These are phyloP conservation scores for Ganoderma multipileum DNA, from an alignment of 1,284 basidiomycete species.

Conservation along the genomic window DNA sequence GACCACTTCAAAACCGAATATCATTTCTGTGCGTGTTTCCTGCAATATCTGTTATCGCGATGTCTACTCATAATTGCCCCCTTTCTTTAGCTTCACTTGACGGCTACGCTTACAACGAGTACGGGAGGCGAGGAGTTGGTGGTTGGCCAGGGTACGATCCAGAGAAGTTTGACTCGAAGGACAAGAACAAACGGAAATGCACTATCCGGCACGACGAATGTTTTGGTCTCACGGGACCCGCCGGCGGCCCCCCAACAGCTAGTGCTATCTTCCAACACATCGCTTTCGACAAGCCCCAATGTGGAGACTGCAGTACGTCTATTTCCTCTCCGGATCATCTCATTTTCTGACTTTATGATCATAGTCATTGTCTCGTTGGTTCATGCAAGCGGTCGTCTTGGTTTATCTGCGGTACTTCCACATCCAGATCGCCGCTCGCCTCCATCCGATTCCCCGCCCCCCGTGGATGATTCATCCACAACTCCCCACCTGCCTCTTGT, in stretches of 20 bases:
- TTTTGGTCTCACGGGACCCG: conserved; percentile 25
- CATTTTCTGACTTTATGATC: not conserved
- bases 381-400: conserved; percentile 48
- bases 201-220: conserved; percentile 33
- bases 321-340: not conserved
- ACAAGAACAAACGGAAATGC: conserved; percentile 23
- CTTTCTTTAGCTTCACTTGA: conserved; percentile 36
- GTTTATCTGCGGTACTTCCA: conserved; percentile 55
- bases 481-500: conserved; percentile 49
- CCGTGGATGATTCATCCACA: conserved; percentile 32
- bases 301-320: conserved; percentile 57
- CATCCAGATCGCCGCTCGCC: conserved; percentile 29
- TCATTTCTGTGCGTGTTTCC: conserved; percentile 34
- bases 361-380: conserved; percentile 54
- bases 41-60: not conserved
- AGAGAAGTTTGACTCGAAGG: conserved; percentile 1
- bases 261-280: conserved; percentile 52
- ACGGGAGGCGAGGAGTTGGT: conserved; percentile 20
- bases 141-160: conserved; percentile 29
- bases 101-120: conserved; percentile 38
- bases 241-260: conserved; percentile 25
- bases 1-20: conserved; percentile 33
- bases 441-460: conserved; percentile 21
- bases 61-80: not conserved
- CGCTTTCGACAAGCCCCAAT: conserved; percentile 50